Percentiles rank a stretch among this genome's conserved stretches.
These are phyloP conservation scores for Protomyces lactucae-debilis DNA, from an alignment of 1,139 yeast species.

Conservation along the genomic window DNA sequence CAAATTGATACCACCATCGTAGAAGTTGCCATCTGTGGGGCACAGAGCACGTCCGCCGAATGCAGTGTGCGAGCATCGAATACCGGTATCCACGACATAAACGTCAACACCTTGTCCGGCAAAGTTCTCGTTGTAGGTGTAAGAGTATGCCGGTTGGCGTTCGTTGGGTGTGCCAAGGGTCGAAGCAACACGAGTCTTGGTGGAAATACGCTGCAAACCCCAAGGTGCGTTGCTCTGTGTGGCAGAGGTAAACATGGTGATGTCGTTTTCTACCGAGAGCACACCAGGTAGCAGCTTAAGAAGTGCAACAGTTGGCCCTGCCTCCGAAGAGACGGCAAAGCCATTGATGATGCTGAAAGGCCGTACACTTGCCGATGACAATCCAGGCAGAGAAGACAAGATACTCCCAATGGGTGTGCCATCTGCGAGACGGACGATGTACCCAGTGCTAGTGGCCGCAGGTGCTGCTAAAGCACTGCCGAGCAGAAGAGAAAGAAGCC, in stretches of 20 bases:
- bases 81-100: constrained; percentile 83
- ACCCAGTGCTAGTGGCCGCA: neutral
- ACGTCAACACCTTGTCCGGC: constrained; percentile 93
- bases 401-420: neutral
- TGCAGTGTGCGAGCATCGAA: constrained; percentile 71
- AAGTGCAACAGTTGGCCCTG: constrained; percentile 59
- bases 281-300: constrained; percentile 70
- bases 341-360: neutral
- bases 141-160: constrained; percentile 36
- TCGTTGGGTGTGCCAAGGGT: constrained; percentile 64
- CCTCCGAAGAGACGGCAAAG: neutral
- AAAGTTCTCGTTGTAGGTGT: constrained; percentile 68
- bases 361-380: neutral
- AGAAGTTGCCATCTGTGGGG: constrained; percentile 85
- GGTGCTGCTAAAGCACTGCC: neutral
- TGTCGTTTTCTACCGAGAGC: constrained; percentile 72
- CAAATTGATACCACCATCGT: constrained; percentile 69
- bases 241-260: constrained; percentile 61
- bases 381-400: neutral
- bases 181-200: constrained; percentile 73
- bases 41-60: constrained; percentile 88
- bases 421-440: neutral
- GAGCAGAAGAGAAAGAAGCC: neutral
- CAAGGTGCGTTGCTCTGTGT: constrained; percentile 57
- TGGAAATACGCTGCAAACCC: constrained; percentile 91